Evolutionary conservation across 805 yeast species (phyloP), one percentile per base, ranked within the genome.

Genomic region (Hanseniaspora lachancei): DNA sequence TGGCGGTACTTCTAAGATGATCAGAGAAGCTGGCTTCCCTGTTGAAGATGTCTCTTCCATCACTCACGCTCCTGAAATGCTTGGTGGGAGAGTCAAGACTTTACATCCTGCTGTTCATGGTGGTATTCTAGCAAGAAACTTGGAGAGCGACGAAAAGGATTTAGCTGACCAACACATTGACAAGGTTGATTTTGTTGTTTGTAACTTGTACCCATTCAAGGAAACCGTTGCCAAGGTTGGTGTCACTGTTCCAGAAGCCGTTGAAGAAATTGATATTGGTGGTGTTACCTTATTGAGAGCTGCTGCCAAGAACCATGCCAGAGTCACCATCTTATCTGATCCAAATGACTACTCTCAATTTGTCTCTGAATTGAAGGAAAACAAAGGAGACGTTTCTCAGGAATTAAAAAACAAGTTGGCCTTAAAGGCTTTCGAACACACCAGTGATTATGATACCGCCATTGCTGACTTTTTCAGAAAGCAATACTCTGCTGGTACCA

Each of bases 81-180:
- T 93, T 63, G 96, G 97, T 60, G 98, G 98, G 61, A 81, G 98
- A 73, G 98, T 93, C 64, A 93, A 93, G 76, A 93, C 98, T 58
- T 77, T 93, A 64, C 98, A 93, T 70, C 98, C 98, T 42, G 98
- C 97, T 34, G 96, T 93, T 59, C 98, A 93, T 70, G 98, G 96
- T 64, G 95, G 95, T 67, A 93, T 93, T 65, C 78, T 93, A 63
- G 97, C 98, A 53, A 82, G 97, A 75, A 80, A 93, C 73, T 78
- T 88, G 69, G 95, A 86, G 63, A 76, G 85, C 60, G 98, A 93
- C 72, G 95, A 89, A 72, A 74, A 80, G 64, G 98, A 93, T 70
- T 80, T 93, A 68, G 77, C 77, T 52, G 84, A 81, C 52, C 97
- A 91, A 74, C 84, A 89, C 58, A 93, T 93, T 68, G 95, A 86